Evolutionary conservation across 1,139 yeast genomes (phyloP).

Genomic region (Sugiyamaella pinicola): DNA sequence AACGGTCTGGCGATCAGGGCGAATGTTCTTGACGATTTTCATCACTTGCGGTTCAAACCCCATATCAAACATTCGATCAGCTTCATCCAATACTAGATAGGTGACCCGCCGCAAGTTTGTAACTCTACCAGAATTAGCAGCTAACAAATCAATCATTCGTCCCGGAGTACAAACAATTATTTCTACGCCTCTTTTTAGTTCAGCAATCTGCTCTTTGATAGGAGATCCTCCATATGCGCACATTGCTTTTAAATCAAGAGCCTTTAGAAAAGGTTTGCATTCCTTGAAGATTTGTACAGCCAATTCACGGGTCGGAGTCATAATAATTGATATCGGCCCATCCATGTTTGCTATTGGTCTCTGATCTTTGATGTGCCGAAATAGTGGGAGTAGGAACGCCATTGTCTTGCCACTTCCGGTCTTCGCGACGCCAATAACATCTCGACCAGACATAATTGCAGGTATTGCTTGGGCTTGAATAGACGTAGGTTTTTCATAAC

Average conservation of each 20-base stretch:
- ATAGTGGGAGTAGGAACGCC: conserved; percentile 80
- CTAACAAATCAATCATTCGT: conserved; percentile 81
- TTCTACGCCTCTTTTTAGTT: conserved; percentile 75
- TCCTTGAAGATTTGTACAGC: conserved; percentile 83
- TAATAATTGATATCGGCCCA: conserved; percentile 78
- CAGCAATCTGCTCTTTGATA: conserved; percentile 79
- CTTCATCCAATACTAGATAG: conserved; percentile 88
- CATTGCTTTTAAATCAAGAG: conserved; percentile 55
- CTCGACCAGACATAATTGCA: conserved; percentile 84
- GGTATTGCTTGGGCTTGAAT: conserved; percentile 94
- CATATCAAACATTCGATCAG: conserved; percentile 95
- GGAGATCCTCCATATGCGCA: conserved; percentile 97
- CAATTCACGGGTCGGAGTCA: conserved; percentile 93
- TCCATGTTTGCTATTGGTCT: conserved; percentile 55
- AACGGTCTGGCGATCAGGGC: conserved; percentile 92
- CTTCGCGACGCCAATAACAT: conserved; percentile 90
- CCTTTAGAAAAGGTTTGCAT: conserved; percentile 58
- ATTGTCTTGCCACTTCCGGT: conserved; percentile 97
- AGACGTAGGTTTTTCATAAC: conserved; percentile 71
- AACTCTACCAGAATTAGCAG: conserved; percentile 81
- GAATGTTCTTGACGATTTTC: conserved; percentile 71
- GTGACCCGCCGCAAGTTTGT: conserved; percentile 70
- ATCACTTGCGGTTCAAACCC: conserved; percentile 97
- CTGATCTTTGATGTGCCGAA: conserved; percentile 80
- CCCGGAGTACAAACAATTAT: conserved; percentile 96